These are phyloP conservation scores for Lasiosphaeria ovina DNA, from an alignment of 495 filamentous ascomycete species.

Conservation along the genomic window DNA sequence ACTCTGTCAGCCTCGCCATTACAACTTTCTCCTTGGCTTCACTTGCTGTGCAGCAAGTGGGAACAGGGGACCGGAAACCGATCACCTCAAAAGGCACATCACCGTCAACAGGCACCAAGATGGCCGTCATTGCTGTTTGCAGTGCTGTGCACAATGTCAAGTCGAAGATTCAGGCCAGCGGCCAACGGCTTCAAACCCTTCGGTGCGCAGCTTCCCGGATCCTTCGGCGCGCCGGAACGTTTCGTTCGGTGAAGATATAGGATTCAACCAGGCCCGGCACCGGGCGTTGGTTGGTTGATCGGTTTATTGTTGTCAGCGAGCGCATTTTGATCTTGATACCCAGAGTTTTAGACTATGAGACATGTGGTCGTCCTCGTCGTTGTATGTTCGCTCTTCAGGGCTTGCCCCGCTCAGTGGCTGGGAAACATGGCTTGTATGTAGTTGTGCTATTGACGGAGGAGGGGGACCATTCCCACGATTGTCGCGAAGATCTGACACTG, in stretches of 20 bases:
- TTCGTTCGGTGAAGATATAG: background rate
- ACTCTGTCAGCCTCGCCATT: slow-evolving; percentile 17
- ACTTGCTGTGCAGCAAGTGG: slow-evolving; percentile 8
- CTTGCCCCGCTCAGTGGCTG: slow-evolving; percentile 5
- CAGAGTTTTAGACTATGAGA: slow-evolving; percentile 20
- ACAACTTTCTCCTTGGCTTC: slow-evolving; percentile 21
- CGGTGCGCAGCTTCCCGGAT: slow-evolving; percentile 10
- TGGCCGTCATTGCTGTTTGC: background rate
- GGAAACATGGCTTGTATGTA: background rate
- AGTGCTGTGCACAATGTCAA: slow-evolving; percentile 22
- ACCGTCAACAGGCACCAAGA: slow-evolving; percentile 4
- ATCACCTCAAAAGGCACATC: slow-evolving; percentile 10
- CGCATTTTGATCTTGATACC: slow-evolving; percentile 28
- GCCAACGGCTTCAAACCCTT: slow-evolving; percentile 2
- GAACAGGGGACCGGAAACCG: slow-evolving; percentile 1
- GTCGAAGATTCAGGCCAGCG: slow-evolving; percentile 24
- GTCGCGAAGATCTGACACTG: slow-evolving; percentile 8
- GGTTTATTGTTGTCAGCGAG: slow-evolving; percentile 2
- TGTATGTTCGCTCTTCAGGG: slow-evolving; percentile 20
- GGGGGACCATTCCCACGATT: slow-evolving; percentile 18
- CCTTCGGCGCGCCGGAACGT: background rate
- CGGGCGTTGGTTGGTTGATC: background rate
- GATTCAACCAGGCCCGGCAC: background rate
- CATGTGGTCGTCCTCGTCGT: slow-evolving; percentile 30
- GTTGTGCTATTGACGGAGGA: slow-evolving; percentile 17